phyloP scores from a whole-genome alignment of 169 alveolate genomes.

The Plasmodium blacklocki region DNA sequence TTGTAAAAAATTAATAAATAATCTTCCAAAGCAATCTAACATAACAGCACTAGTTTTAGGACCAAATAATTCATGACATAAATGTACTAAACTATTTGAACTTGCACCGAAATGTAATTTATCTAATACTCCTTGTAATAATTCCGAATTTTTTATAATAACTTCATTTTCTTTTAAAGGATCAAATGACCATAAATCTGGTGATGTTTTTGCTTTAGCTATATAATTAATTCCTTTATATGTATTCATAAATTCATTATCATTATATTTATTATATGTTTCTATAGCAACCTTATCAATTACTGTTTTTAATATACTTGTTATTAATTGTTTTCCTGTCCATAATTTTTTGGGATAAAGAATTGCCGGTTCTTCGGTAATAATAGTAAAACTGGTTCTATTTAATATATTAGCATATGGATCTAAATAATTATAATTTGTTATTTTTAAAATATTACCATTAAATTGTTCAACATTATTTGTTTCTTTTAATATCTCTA shows the following conservation, averaged over 20 bases:
- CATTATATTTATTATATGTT: constrained; percentile 70
- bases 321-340: constrained; percentile 98
- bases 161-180: constrained; percentile 88
- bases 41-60: constrained; percentile 94
- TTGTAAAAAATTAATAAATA: constrained; percentile 93
- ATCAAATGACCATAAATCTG: constrained; percentile 92
- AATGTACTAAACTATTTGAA: constrained; percentile 96
- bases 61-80: constrained; percentile 95
- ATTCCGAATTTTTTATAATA: constrained; percentile 91
- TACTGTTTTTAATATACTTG: constrained; percentile 84
- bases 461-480: not conserved
- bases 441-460: constrained; percentile 15
- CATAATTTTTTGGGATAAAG: constrained; percentile 94
- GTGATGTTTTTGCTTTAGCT: constrained; percentile 89
- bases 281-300: constrained; percentile 85
- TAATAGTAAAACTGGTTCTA: constrained; percentile 30
- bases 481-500: too few species aligned
- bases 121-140: constrained; percentile 97
- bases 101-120: constrained; percentile 97
- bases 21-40: constrained; percentile 92
- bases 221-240: constrained; percentile 84
- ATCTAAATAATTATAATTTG: constrained; percentile 39
- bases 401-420: constrained; percentile 47
- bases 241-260: constrained; percentile 77
- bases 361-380: constrained; percentile 93